phyloP scores from a whole-genome alignment of 2,329 filamentous ascomycete genomes.

The Hypocreales sp. region DNA sequence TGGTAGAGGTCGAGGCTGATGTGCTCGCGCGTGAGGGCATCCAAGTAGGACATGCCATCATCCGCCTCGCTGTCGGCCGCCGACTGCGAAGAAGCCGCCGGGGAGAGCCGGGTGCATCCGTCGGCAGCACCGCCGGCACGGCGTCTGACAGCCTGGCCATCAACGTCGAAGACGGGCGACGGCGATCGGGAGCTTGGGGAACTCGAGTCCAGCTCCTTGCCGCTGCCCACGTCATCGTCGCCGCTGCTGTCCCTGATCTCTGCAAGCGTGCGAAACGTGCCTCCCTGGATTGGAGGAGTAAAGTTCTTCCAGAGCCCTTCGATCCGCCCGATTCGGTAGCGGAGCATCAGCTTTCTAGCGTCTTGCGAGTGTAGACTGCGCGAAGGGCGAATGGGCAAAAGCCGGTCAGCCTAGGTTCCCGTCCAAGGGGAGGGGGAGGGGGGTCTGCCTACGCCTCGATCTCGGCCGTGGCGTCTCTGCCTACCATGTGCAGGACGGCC shows the following conservation, averaged over 20 bases:
- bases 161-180: conserved; percentile 32
- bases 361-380: conserved; percentile 67
- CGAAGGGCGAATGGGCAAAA: too few relatives aligned
- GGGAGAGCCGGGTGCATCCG: too few relatives aligned
- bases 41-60: conserved; percentile 45
- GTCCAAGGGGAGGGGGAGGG: too few relatives aligned
- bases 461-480: conserved; percentile 87
- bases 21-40: conserved; percentile 55
- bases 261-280: conserved; percentile 44
- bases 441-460: conserved; percentile 56
- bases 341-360: conserved; percentile 59
- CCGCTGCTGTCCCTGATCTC: too few relatives aligned
- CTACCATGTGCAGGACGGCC: conserved; percentile 84
- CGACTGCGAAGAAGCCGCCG: too few relatives aligned
- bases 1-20: conserved; percentile 60
- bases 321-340: conserved; percentile 70
- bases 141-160: conserved; percentile 12
- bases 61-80: conserved; percentile 27
- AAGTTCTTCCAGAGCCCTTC: conserved; percentile 80
- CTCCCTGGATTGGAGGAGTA: conserved; percentile 80
- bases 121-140: conserved; percentile 39
- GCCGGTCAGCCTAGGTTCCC: too few relatives aligned
- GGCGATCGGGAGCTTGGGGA: conserved; percentile 35
- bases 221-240: conserved; percentile 5
- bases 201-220: conserved; percentile 22